phyloP scores from a whole-genome alignment of 2,329 filamentous ascomycete species.

The Fusarium verrucosum region DNA sequence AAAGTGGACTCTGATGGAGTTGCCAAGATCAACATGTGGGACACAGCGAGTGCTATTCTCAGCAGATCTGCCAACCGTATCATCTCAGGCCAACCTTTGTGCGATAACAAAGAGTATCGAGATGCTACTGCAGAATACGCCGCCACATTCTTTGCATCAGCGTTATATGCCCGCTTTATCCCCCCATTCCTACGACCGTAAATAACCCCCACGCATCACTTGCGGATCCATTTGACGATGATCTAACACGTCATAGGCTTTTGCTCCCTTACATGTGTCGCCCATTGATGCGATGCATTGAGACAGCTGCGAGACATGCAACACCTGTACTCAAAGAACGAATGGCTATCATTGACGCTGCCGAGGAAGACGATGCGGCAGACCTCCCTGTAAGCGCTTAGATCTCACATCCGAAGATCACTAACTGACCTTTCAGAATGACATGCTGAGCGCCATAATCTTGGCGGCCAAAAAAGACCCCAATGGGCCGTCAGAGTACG shows the following conservation, averaged over 20 bases:
- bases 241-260: slow-evolving; percentile 5
- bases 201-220: neutral
- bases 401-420: neutral
- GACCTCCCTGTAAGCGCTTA: neutral
- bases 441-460: slow-evolving; percentile 26
- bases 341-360: slow-evolving; percentile 20
- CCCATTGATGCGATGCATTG: slow-evolving; percentile 20
- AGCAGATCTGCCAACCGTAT: slow-evolving; percentile 28
- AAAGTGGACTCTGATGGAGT: slow-evolving; percentile 1
- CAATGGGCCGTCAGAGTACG: slow-evolving; percentile 14
- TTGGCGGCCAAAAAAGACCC: slow-evolving; percentile 19
- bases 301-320: slow-evolving; percentile 23
- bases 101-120: slow-evolving; percentile 22
- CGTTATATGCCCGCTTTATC: slow-evolving; percentile 21
- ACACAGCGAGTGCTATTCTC: slow-evolving; percentile 18
- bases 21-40: slow-evolving; percentile 24
- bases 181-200: slow-evolving; percentile 28
- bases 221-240: neutral
- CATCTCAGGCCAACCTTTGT: slow-evolving; percentile 25
- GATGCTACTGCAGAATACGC: slow-evolving; percentile 23
- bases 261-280: slow-evolving; percentile 22
- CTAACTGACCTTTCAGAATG: slow-evolving; percentile 8
- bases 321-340: slow-evolving; percentile 17
- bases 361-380: slow-evolving; percentile 8
- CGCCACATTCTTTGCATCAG: slow-evolving; percentile 24